These are phyloP conservation scores for Agastache rugosa DNA, from an alignment of 257 asterid species.

Conservation along the genomic window DNA sequence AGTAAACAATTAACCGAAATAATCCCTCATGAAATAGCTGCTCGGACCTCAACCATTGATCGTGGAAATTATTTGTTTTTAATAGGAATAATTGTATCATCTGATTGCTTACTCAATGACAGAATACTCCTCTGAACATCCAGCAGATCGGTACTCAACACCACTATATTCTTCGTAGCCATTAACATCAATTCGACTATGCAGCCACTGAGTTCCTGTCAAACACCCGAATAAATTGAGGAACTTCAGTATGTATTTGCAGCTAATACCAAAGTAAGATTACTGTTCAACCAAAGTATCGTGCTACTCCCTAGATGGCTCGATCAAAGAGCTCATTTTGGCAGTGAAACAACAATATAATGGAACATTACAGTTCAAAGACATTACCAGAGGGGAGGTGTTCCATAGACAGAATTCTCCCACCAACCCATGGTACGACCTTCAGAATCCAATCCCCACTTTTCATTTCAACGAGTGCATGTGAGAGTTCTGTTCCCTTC, in stretches of 20 bases:
- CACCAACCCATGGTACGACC: conserved; percentile 92
- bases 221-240: conserved; percentile 19
- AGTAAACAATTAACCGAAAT: too few species aligned
- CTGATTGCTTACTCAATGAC: conserved; percentile 64
- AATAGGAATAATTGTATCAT: neutral
- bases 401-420: conserved; percentile 87
- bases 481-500: conserved; percentile 69
- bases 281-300: neutral
- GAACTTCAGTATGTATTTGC: conserved; percentile 3
- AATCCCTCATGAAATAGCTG: too few species aligned
- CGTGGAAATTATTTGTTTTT: neutral
- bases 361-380: neutral
- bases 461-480: conserved; percentile 66
- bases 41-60: neutral
- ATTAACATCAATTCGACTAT: conserved; percentile 70
- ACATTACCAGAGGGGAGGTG: conserved; percentile 80
- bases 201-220: conserved; percentile 94
- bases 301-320: neutral
- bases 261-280: neutral
- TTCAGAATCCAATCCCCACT: conserved; percentile 79
- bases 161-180: conserved; percentile 95
- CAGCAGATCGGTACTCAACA: conserved; percentile 79
- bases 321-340: neutral
- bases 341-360: neutral
- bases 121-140: conserved; percentile 80